Evolutionary conservation across 176 grass and related monocot genomes (phyloP).

Genomic region (Triticum urartu): DNA sequence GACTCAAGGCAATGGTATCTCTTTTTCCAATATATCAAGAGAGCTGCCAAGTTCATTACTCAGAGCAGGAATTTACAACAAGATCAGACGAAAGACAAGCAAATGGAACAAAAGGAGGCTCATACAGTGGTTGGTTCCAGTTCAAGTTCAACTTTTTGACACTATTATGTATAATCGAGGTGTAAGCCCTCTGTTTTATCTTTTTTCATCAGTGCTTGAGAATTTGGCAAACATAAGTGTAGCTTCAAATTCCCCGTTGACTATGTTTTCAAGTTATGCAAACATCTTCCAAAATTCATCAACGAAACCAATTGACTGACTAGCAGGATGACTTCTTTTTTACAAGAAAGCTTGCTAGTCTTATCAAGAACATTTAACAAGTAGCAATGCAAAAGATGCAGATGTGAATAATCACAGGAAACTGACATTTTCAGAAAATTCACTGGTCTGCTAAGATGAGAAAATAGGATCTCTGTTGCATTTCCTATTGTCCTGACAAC

Average conservation of each 20-base stretch:
- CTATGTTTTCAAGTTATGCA: neutral
- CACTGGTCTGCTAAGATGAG: neutral
- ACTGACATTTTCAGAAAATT: neutral
- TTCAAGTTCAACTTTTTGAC: neutral
- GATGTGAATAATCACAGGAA: neutral
- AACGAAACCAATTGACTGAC: neutral
- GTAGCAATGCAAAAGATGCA: neutral
- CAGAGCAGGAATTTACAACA: neutral
- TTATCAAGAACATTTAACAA: neutral
- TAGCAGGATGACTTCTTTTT: neutral
- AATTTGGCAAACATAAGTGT: neutral
- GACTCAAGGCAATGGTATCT: neutral
- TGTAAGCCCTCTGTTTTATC: neutral
- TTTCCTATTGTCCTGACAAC: neutral
- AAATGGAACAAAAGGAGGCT: neutral
- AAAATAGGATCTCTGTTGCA: neutral
- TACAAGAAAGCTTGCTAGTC: neutral
- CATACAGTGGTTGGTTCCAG: neutral
- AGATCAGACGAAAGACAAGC: neutral
- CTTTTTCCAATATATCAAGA: neutral
- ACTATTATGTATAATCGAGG: neutral
- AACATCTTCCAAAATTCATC: neutral
- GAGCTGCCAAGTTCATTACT: neutral
- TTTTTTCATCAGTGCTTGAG: neutral
- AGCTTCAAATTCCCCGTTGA: neutral